These are phyloP conservation scores for Sisymbrium altissimum DNA, from an alignment of 345 rosid genomes.

Conservation along the genomic window DNA sequence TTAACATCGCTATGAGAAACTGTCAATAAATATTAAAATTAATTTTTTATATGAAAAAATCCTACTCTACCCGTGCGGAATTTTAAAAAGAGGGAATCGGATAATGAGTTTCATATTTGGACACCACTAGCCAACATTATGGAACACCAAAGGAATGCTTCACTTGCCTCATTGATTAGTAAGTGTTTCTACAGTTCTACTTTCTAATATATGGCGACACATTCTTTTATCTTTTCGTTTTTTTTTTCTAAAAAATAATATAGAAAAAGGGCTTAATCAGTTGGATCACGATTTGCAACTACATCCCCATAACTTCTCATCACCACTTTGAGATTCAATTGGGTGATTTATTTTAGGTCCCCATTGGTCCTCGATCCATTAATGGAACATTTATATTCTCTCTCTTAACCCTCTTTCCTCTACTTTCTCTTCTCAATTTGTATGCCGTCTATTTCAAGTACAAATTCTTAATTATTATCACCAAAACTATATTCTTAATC, in stretches of 20 bases:
- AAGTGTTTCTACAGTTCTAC: no score
- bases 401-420: not conserved
- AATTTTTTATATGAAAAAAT: no score
- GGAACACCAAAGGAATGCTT: slow-evolving; percentile 23
- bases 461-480: slow-evolving; percentile 7
- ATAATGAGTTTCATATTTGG: slow-evolving; percentile 29
- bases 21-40: no score
- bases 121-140: slow-evolving; percentile 26
- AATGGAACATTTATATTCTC: slow-evolving; percentile 8
- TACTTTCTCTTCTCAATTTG: not conserved
- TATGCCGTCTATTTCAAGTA: slow-evolving; percentile 21
- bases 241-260: not conserved
- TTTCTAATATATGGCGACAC: not conserved
- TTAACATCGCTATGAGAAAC: no score
- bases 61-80: not conserved
- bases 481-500: not conserved
- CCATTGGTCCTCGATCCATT: slow-evolving; percentile 19
- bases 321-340: slow-evolving; percentile 14
- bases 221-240: not conserved
- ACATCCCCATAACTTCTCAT: slow-evolving; percentile 7
- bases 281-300: slow-evolving; percentile 15
- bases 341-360: slow-evolving; percentile 21
- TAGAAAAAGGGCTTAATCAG: not conserved
- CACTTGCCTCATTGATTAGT: slow-evolving; percentile 9
- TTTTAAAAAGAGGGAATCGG: not conserved